Percentiles rank a stretch among this genome's conserved stretches.
These are phyloP conservation scores for Cryphonectria japonica DNA, from an alignment of 2,329 filamentous ascomycete genomes.

Conservation along the genomic window DNA sequence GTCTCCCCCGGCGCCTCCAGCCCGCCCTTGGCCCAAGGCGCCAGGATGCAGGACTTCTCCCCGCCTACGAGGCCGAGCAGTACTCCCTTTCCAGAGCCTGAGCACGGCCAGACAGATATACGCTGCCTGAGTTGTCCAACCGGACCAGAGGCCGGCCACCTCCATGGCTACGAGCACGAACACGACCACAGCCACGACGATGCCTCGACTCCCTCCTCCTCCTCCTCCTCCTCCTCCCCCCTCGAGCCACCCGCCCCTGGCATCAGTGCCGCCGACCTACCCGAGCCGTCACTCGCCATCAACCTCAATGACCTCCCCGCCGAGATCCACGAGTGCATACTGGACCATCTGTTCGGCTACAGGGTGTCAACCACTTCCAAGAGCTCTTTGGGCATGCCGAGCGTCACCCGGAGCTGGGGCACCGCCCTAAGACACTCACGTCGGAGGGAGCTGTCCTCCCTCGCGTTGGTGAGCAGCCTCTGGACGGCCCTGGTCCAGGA, in stretches of 20 bases:
- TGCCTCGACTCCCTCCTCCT: not conserved
- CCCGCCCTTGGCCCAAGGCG: constrained; percentile 53
- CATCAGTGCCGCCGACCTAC: constrained; percentile 26
- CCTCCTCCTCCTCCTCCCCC: constrained; percentile 14
- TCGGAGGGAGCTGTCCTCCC: constrained; percentile 66
- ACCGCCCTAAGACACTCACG: constrained; percentile 69
- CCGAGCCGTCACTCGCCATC: constrained; percentile 31
- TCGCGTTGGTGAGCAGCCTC: constrained; percentile 64
- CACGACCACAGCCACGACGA: constrained; percentile 33
- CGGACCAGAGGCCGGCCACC: constrained; percentile 36
- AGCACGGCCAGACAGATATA: constrained; percentile 50
- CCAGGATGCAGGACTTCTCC: constrained; percentile 49
- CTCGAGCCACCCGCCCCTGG: constrained; percentile 26
- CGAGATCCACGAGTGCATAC: constrained; percentile 73
- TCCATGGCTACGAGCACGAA: constrained; percentile 32
- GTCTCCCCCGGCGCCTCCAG: constrained; percentile 59
- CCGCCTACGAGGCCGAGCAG: constrained; percentile 60
- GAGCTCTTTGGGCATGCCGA: constrained; percentile 57
- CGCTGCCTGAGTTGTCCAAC: constrained; percentile 46
- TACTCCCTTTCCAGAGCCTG: constrained; percentile 62
- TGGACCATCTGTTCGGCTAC: constrained; percentile 73
- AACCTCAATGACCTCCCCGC: constrained; percentile 61
- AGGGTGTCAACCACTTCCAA: constrained; percentile 64
- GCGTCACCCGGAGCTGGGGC: constrained; percentile 62
- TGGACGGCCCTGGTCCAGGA: constrained; percentile 73